Evolutionary conservation across 1,139 yeast species (phyloP).

Genomic region (Hyphopichia buzzinii): DNA sequence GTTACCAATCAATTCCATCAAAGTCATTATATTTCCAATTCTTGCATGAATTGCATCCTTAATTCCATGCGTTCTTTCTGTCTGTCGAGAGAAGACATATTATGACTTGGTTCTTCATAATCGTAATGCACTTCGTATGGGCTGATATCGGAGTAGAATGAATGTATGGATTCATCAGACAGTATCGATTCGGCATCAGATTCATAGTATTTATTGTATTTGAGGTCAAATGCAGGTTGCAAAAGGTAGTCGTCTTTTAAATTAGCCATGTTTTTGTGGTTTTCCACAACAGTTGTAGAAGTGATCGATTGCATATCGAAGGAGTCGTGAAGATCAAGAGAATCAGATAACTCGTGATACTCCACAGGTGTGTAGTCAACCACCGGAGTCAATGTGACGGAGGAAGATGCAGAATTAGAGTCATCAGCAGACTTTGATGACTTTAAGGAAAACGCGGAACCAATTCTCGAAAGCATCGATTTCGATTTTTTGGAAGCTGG

Average conservation of each 20-base stretch:
- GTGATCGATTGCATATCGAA: background rate
- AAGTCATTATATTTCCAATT: conserved; percentile 14
- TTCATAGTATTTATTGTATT: conserved; percentile 8
- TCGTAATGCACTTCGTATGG: conserved; percentile 12
- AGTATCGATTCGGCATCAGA: conserved; percentile 8
- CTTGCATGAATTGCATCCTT: conserved; percentile 38
- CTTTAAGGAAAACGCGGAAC: conserved; percentile 18
- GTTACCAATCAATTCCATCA: background rate
- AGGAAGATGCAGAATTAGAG: conserved; percentile 3
- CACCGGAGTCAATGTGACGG: background rate
- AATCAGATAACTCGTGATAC: conserved; percentile 1
- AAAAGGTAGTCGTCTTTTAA: conserved; percentile 11
- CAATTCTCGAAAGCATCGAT: conserved; percentile 13
- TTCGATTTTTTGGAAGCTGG: conserved; percentile 4
- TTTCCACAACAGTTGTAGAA: background rate
- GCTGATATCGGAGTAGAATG: conserved; percentile 13
- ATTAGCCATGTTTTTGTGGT: conserved; percentile 5
- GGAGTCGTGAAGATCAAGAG: conserved; percentile 3
- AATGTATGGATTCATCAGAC: conserved; percentile 15
- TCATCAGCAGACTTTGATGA: conserved; percentile 11
- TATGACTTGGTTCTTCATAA: conserved; percentile 4
- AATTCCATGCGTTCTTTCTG: conserved; percentile 40
- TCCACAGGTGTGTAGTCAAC: background rate
- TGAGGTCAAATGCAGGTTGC: conserved; percentile 10
- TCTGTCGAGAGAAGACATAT: conserved; percentile 19